These are phyloP conservation scores for Tritrichomonas musculus DNA, from an alignment of 208 protist species.

Conservation along the genomic window DNA sequence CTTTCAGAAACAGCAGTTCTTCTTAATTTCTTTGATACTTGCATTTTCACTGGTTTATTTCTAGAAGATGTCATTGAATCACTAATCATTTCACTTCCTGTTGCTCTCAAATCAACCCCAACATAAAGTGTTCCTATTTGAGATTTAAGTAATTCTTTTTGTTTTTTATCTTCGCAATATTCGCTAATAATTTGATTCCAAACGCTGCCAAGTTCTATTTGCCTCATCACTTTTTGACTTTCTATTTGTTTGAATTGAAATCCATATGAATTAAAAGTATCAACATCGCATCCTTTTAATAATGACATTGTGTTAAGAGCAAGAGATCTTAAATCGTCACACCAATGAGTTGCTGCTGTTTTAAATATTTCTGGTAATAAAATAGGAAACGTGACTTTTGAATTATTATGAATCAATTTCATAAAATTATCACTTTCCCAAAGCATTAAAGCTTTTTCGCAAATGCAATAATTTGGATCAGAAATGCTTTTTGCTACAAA, in stretches of 20 bases:
- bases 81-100: too few species aligned
- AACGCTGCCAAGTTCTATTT: neutral
- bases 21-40: too few species aligned
- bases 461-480: neutral
- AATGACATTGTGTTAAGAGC: neutral
- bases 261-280: neutral
- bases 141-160: too few species aligned
- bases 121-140: too few species aligned
- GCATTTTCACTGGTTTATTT: too few species aligned
- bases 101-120: too few species aligned
- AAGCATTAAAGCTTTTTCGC: neutral
- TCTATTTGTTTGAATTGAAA: neutral
- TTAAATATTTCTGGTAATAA: neutral
- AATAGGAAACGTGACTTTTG: neutral
- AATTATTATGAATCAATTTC: neutral
- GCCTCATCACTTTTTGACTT: neutral
- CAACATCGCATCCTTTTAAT: neutral
- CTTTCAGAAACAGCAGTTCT: too few species aligned
- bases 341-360: neutral
- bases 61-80: too few species aligned
- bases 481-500: neutral
- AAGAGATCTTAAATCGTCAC: neutral
- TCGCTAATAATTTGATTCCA: neutral
- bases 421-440: slow-evolving; percentile 19
- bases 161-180: too few species aligned